Conservation (phyloP, 306 rosid species). For the Lagenaria siceraria region DNA sequence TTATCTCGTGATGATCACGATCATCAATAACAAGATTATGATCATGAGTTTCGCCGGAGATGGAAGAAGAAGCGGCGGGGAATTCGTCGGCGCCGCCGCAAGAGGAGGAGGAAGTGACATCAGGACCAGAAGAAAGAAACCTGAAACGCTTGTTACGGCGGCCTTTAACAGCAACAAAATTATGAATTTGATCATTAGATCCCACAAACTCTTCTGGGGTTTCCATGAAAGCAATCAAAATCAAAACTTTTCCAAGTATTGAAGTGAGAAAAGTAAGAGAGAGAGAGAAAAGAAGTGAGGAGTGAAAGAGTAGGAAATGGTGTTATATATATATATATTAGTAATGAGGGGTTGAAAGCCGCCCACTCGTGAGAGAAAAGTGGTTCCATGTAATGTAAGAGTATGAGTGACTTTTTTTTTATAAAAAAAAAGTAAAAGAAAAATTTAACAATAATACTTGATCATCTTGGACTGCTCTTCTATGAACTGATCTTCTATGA, state of each 20-base stretch:
- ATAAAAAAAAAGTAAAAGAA: too few relatives aligned
- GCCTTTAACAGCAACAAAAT: slow-evolving; percentile 5
- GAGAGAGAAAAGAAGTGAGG: slow-evolving; percentile 8
- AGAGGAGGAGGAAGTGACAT: slow-evolving; percentile 40
- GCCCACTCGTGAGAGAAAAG: background rate
- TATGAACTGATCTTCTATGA: too few relatives aligned
- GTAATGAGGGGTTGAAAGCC: slow-evolving; percentile 1
- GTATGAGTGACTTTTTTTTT: slow-evolving; percentile 23
- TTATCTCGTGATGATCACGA: slow-evolving; percentile 14
- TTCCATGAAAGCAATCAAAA: slow-evolving; percentile 27
- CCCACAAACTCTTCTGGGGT: slow-evolving; percentile 20
- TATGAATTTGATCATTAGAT: slow-evolving; percentile 13
- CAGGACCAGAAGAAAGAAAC: background rate
- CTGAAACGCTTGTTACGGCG: slow-evolving; percentile 50
- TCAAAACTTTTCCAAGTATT: background rate
- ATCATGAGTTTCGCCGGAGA: background rate
- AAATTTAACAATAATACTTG: too few relatives aligned
- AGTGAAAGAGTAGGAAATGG: slow-evolving; percentile 8
- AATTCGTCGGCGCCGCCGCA: slow-evolving; percentile 26
- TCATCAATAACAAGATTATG: background rate
- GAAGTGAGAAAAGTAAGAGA: background rate
- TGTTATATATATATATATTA: slow-evolving; percentile 9
- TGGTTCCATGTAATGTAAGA: background rate
- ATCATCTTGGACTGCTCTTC: too few relatives aligned
- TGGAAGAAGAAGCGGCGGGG: slow-evolving; percentile 24